Base-by-base conservation (phyloP, 257 asterid genomes). In the Solanum microdontum region DNA sequence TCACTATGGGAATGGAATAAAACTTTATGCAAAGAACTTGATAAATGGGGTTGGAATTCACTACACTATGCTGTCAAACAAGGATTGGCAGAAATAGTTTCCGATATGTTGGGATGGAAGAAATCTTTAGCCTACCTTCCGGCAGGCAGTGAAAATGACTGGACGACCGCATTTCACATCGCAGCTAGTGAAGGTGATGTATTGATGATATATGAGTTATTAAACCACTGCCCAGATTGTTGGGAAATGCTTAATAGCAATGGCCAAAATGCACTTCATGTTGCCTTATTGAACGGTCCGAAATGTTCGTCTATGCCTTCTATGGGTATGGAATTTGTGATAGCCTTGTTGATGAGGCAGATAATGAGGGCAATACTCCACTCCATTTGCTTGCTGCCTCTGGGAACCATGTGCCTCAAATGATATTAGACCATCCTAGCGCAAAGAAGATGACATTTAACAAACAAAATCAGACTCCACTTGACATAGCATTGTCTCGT, bases 291-390 rank as follows among this genome's bases (percentile, higher is more conserved):
- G 45, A 33, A 43, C 2, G 48, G 0, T 43, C 48, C 1, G 2
- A 11, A 43, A 37, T 37, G 43, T 37, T 37, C 0, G 43, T 37
- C 43, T 0, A 0, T 2, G 11, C 0, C 3, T 37, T 37, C 3
- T 0, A 0, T 37, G 11, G 0, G 11, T 8, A 0, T 2, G 3
- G 11, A 37, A 0, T 21, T 58, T 60, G 6, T 24, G 0, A 77
- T 39, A 13, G 24, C 33, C 84, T 79, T 79, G 23, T 40, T 7
- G 34, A 79, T 39, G 66, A 79, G 66, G 19, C 11, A 79, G 62
- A 79, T 40, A 51, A 79, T 5, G 66, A 79, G 0, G 84, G 72
- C 15, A 64, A 64, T 5, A 64, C 33, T 24, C 17, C 72, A n/a
- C 32, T 64, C 4, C 72, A 64, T 64, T 64, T 24, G 72, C 33